A percentile compares a stretch with the other conserved stretches of the same genome.
These are phyloP conservation scores for Penicillium verrucosum DNA, from an alignment of 2,329 filamentous ascomycete genomes.

Conservation along the genomic window DNA sequence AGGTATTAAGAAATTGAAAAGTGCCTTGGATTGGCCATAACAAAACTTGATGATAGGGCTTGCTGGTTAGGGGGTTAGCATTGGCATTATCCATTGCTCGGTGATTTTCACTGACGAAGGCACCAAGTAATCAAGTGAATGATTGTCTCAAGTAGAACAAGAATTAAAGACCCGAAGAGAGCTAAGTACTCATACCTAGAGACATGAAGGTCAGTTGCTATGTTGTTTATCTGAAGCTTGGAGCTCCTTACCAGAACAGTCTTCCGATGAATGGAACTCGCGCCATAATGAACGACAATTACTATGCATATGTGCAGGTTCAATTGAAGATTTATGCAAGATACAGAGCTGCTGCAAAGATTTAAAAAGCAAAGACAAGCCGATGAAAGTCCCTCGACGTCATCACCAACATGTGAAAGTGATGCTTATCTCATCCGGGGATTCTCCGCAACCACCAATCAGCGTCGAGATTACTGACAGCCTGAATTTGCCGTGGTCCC, in stretches of 20 bases:
- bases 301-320: constrained; percentile 5
- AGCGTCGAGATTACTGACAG: constrained; percentile 12
- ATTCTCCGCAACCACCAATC: constrained; percentile 11
- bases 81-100: not conserved
- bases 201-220: constrained; percentile 8
- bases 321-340: not conserved
- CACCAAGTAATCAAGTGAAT: constrained; percentile 84
- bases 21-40: constrained; percentile 74
- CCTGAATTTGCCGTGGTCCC: constrained; percentile 19
- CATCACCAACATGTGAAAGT: constrained; percentile 28
- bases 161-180: constrained; percentile 74
- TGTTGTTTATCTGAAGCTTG: not conserved
- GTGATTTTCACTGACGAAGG: constrained; percentile 61
- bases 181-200: constrained; percentile 79
- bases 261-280: constrained; percentile 63
- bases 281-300: constrained; percentile 43
- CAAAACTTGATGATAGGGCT: constrained; percentile 75
- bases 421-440: constrained; percentile 36
- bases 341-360: not conserved
- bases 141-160: constrained; percentile 77
- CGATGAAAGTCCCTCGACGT: constrained; percentile 16
- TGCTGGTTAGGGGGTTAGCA: constrained; percentile 50
- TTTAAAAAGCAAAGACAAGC: not conserved
- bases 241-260: constrained; percentile 48
- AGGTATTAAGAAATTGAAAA: constrained; percentile 77